Base-by-base conservation (phyloP, 345 rosid species). In the Populus deltoides region DNA sequence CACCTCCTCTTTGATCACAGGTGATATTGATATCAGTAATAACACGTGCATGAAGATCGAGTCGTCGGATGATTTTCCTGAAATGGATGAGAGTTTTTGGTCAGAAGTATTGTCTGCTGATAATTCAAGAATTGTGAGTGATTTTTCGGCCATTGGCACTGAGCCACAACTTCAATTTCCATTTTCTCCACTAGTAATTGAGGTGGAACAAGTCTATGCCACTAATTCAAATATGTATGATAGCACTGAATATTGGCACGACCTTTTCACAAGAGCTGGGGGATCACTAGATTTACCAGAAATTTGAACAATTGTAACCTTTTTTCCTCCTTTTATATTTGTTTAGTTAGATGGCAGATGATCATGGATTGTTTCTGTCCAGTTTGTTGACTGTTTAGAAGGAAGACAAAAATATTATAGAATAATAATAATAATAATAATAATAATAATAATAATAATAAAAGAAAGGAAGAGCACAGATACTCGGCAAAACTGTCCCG, bases 221-320 rank as follows among this genome's bases (percentile, higher is more conserved):
- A 71, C 57, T 39, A 75, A 77, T 68, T 82, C 85, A 10, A 81
- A 75, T 68, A 9, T 85, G 70, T 81, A 47, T 72, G 90, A 86
- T 59, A 81, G 80, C 73, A 79, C 83, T 89, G 90, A 87, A 65
- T 92, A 85, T 81, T 90, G 93, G 96, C 76, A 77, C 76, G 83
- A 81, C 47, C 78, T 89, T 66, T 76, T 92, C 75, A 82, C 88
- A 36, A 76, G 78, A 83, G 81, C 83, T 6, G 90, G 85, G 16
- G 93, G 77, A 11, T 61, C 81, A 31, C 80, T 82, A 20, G 88
- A 87, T 71, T 71, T 86, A 18, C 80, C 85, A 17, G 86, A 86
- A 65, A 70, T 86, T 79, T 90, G 72, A 84, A 65, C 1, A 2
- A 18, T 39, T 33, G 68, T 65, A 65, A 16, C 39, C 39, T 31